Conservation (phyloP, 2,329 filamentous ascomycete genomes). For the Apiospora kogelbergensis region DNA sequence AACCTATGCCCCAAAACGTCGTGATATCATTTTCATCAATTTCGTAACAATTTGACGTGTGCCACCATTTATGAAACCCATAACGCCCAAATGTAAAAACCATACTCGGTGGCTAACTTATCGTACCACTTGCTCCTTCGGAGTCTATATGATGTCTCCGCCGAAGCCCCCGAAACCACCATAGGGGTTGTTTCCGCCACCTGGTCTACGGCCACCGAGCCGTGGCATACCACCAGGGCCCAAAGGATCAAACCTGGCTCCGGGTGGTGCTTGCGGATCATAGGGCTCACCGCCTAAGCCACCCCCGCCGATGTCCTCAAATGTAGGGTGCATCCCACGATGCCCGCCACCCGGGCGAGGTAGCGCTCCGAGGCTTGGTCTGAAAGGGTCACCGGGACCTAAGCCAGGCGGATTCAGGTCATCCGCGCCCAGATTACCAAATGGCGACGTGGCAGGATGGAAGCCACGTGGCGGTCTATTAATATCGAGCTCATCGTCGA, state of each 20-base stretch:
- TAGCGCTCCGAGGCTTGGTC: conserved; percentile 61
- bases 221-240: conserved; percentile 62
- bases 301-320: conserved; percentile 78
- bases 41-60: background rate
- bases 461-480: conserved; percentile 59
- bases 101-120: background rate
- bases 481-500: conserved; percentile 91
- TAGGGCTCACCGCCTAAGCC: conserved; percentile 45
- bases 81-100: background rate
- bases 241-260: conserved; percentile 87
- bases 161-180: conserved; percentile 35
- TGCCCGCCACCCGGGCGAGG: conserved; percentile 59
- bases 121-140: background rate
- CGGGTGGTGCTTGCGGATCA: conserved; percentile 77
- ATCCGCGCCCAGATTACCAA: conserved; percentile 72
- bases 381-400: conserved; percentile 80
- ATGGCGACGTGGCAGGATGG: conserved; percentile 52
- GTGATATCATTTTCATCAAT: background rate
- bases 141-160: conserved; percentile 32
- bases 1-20: background rate
- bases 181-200: conserved; percentile 39
- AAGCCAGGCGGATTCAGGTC: conserved; percentile 87
- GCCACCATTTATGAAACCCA: background rate
- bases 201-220: conserved; percentile 43
- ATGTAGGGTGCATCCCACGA: conserved; percentile 93